A percentile compares a stretch with the other conserved stretches of the same genome.
Evolutionary conservation across 192 early-diverging fungal genomes (phyloP).

Genomic region (Linderina pennispora): DNA sequence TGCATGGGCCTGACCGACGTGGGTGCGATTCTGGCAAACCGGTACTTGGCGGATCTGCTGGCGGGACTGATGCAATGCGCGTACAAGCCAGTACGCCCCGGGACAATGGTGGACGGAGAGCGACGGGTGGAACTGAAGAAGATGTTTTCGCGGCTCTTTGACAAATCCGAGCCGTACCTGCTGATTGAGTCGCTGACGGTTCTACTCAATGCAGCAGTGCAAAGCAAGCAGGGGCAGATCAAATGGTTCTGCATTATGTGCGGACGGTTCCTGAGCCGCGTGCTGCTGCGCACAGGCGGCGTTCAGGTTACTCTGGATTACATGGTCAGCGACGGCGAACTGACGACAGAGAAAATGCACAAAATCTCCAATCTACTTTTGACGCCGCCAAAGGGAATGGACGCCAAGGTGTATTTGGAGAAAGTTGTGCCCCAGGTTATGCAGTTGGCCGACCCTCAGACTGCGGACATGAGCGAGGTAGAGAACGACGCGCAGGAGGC

Average conservation of each 20-base stretch:
- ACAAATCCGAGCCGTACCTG: constrained; percentile 47
- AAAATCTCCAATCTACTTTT: constrained; percentile 25
- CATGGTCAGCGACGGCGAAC: constrained; percentile 50
- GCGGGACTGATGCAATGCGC: constrained; percentile 62
- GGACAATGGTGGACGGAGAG: constrained; percentile 28
- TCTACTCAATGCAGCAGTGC: constrained; percentile 52
- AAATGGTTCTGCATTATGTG: constrained; percentile 63
- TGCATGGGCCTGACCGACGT: constrained; percentile 36
- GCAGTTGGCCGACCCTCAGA: constrained; percentile 3
- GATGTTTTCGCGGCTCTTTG: constrained; percentile 33
- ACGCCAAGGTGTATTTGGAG: constrained; percentile 1
- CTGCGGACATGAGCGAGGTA: neutral
- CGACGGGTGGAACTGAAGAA: constrained; percentile 14
- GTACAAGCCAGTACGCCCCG: constrained; percentile 53
- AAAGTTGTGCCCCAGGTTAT: constrained; percentile 22
- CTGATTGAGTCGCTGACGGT: constrained; percentile 62
- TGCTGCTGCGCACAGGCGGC: constrained; percentile 60
- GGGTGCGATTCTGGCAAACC: constrained; percentile 48
- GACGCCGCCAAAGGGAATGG: constrained; percentile 14
- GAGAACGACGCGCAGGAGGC: neutral
- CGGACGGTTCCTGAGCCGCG: constrained; percentile 60
- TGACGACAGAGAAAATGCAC: constrained; percentile 23
- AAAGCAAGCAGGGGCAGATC: constrained; percentile 38
- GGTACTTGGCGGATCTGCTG: constrained; percentile 60
- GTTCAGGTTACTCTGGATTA: constrained; percentile 61